Conservation (phyloP, 1,284 basidiomycete genomes). For the Tranzscheliella williamsii region DNA sequence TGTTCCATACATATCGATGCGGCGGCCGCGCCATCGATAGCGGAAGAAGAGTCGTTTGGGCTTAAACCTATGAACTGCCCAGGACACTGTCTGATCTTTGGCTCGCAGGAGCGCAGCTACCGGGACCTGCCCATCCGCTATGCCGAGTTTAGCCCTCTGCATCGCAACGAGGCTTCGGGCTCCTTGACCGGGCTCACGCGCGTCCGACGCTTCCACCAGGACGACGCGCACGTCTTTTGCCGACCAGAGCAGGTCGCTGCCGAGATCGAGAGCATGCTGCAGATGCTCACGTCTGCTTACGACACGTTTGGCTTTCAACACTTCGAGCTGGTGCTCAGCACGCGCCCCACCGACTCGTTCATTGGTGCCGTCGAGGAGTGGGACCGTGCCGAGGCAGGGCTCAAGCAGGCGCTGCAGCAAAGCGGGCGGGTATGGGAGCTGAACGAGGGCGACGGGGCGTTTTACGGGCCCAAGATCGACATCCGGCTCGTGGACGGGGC, state of each 20-base stretch:
- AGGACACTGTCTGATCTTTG: constrained; percentile 56
- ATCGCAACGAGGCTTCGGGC: constrained; percentile 55
- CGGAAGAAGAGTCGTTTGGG: constrained; percentile 38
- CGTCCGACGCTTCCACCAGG: constrained; percentile 56
- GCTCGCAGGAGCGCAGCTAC: constrained; percentile 47
- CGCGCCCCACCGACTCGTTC: constrained; percentile 43
- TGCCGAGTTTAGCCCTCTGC: constrained; percentile 56
- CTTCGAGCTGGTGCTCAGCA: constrained; percentile 58
- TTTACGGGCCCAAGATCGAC: constrained; percentile 61
- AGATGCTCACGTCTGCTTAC: constrained; percentile 58
- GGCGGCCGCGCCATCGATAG: not conserved
- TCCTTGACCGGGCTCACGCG: constrained; percentile 54
- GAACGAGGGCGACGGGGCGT: constrained; percentile 57
- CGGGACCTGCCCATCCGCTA: constrained; percentile 54
- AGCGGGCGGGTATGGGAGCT: constrained; percentile 43
- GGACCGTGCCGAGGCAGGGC: constrained; percentile 47
- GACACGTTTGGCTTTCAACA: constrained; percentile 51
- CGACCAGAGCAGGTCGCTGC: constrained; percentile 40
- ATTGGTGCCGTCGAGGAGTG: constrained; percentile 49
- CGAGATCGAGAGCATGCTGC: constrained; percentile 55
- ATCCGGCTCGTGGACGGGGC: constrained; percentile 55
- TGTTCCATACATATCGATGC: constrained; percentile 17
- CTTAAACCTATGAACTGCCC: constrained; percentile 61
- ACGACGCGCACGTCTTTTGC: constrained; percentile 60
- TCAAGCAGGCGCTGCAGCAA: constrained; percentile 43